A percentile compares a stretch with the other conserved stretches of the same genome.
Evolutionary conservation across 192 early-diverging fungal species (phyloP).

Genomic region (Rhizoclosmatium globosum): DNA sequence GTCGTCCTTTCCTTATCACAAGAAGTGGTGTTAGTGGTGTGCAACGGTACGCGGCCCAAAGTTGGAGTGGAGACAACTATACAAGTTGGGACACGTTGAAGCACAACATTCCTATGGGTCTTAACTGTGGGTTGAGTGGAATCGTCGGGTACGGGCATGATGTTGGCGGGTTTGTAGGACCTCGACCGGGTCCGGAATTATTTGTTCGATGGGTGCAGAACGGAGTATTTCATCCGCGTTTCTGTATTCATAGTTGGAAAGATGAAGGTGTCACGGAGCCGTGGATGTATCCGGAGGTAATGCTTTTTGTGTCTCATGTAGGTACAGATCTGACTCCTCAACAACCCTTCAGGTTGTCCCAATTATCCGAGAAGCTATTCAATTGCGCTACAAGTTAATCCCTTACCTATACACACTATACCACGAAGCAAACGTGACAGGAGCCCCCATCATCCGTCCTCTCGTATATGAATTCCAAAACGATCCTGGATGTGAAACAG

Average conservation of each 20-base stretch:
- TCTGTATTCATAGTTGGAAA: constrained; percentile 73
- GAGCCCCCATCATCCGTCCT: constrained; percentile 62
- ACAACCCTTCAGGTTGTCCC: constrained; percentile 55
- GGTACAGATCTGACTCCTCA: too few relatives aligned
- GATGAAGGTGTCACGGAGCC: constrained; percentile 66
- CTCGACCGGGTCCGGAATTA: constrained; percentile 58
- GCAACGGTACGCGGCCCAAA: constrained; percentile 57
- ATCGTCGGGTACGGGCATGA: constrained; percentile 68
- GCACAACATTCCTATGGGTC: constrained; percentile 70
- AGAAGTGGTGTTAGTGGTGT: constrained; percentile 56
- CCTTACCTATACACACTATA: constrained; percentile 64
- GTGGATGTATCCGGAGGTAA: constrained; percentile 65
- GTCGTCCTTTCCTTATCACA: constrained; percentile 65
- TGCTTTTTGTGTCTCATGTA: too few relatives aligned
- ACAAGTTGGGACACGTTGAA: constrained; percentile 68
- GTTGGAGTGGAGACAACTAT: constrained; percentile 69
- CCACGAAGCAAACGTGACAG: constrained; percentile 42
- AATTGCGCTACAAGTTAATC: constrained; percentile 60
- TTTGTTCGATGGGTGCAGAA: constrained; percentile 72
- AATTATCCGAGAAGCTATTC: constrained; percentile 59
- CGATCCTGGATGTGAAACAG: constrained; percentile 47
- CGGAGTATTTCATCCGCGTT: constrained; percentile 63
- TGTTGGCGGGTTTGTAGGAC: constrained; percentile 67
- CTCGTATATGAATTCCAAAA: constrained; percentile 61
- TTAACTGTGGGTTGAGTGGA: constrained; percentile 54